Evolutionary conservation across 495 filamentous ascomycete species (phyloP).

Genomic region (Neurospora tetraspora): DNA sequence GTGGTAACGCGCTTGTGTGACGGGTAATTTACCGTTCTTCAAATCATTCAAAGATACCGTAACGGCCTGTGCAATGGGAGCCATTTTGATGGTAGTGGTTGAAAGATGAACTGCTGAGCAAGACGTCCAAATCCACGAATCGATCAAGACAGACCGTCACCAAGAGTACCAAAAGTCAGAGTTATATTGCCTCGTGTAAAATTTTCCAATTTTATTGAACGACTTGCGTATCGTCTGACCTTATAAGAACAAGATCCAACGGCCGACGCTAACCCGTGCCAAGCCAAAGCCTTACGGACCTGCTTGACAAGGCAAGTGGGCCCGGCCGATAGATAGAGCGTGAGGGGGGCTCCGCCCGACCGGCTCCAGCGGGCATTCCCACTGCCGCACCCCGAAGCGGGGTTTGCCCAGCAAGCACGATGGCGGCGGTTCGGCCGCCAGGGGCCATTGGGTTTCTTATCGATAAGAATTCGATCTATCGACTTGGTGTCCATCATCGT

Average conservation of each 20-base stretch:
- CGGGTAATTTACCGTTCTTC: slow-evolving; percentile 32
- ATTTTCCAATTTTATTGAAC: background rate
- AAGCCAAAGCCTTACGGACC: background rate
- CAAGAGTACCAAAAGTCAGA: background rate
- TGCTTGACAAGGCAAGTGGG: background rate
- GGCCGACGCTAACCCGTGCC: background rate
- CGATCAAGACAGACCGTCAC: background rate
- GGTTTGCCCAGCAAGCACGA: background rate
- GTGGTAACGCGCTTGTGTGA: background rate
- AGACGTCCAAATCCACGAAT: background rate
- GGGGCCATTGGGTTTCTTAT: background rate
- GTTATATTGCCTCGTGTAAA: background rate
- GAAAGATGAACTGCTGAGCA: background rate
- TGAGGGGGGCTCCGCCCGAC: background rate
- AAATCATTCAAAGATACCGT: slow-evolving; percentile 43
- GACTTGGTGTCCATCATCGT: background rate
- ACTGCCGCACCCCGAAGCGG: background rate
- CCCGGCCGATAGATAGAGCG: background rate
- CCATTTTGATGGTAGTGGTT: slow-evolving; percentile 21
- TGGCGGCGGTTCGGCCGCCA: background rate
- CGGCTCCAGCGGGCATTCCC: background rate
- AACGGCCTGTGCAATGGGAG: slow-evolving; percentile 35
- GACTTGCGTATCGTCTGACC: background rate
- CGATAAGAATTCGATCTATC: background rate
- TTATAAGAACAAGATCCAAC: background rate